phyloP scores from a whole-genome alignment of 495 filamentous ascomycete genomes.

The Lasiosphaeriaceae sp. region DNA sequence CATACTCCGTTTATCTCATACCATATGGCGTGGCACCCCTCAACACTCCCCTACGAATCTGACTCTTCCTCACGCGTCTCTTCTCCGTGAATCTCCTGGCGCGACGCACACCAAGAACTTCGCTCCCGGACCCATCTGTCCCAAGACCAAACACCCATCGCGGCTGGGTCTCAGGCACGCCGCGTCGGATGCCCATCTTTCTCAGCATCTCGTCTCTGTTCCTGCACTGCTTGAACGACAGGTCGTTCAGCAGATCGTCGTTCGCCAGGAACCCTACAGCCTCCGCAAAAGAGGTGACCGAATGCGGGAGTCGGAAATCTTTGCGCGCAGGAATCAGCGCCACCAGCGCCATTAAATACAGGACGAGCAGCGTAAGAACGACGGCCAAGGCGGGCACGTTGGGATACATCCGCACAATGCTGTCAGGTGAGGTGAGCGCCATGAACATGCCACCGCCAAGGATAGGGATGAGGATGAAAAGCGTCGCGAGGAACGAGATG shows the following conservation, averaged over 20 bases:
- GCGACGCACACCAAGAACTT: slow-evolving; percentile 34
- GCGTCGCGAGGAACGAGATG: slow-evolving; percentile 59
- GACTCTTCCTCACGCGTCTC: slow-evolving; percentile 32
- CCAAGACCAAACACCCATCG: slow-evolving; percentile 33
- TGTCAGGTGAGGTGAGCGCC: slow-evolving; percentile 59
- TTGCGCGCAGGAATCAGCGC: slow-evolving; percentile 51
- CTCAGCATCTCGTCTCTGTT: slow-evolving; percentile 26
- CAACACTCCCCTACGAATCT: slow-evolving; percentile 13
- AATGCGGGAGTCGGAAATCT: slow-evolving; percentile 63
- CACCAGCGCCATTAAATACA: slow-evolving; percentile 54
- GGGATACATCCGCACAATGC: slow-evolving; percentile 62
- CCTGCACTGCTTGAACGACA: slow-evolving; percentile 47
- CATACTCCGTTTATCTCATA: no score
- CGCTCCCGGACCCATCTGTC: slow-evolving; percentile 16
- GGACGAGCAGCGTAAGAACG: slow-evolving; percentile 62
- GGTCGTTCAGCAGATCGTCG: slow-evolving; percentile 63
- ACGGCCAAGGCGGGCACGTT: slow-evolving; percentile 65
- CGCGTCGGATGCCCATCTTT: slow-evolving; percentile 30
- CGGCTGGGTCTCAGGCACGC: slow-evolving; percentile 28
- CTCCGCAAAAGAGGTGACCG: slow-evolving; percentile 66
- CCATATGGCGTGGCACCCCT: neutral
- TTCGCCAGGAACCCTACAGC: slow-evolving; percentile 71
- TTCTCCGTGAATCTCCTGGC: slow-evolving; percentile 39
- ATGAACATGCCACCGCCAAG: slow-evolving; percentile 78
- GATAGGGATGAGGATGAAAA: slow-evolving; percentile 66